Evolutionary conservation across 441 rosid species (phyloP).

Genomic region (Flueggea neowawraea): DNA sequence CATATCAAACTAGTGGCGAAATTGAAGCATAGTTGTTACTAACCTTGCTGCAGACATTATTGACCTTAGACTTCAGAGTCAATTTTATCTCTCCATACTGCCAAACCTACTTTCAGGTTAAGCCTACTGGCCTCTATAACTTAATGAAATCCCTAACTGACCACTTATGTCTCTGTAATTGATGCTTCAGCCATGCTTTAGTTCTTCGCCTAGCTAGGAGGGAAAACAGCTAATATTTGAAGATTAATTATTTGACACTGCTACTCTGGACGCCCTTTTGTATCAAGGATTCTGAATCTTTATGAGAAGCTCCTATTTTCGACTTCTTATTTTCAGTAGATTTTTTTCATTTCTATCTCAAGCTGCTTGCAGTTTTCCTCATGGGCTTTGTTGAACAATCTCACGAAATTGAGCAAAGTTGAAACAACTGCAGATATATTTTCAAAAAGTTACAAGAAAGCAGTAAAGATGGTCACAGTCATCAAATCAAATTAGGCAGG

Average conservation of each 20-base stretch:
- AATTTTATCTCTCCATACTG: not conserved
- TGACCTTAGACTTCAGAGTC: not conserved
- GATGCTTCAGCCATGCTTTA: not conserved
- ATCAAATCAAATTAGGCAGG: no score
- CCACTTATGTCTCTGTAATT: not conserved
- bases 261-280: conserved; percentile 18
- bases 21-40: not conserved
- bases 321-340: conserved; percentile 44
- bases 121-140: not conserved
- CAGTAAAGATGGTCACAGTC: not conserved
- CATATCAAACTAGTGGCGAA: not conserved
- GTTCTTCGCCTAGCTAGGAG: not conserved
- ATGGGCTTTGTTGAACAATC: conserved; percentile 73
- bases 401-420: conserved; percentile 71
- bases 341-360: conserved; percentile 69
- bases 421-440: conserved; percentile 55
- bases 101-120: not conserved
- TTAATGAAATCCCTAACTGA: not conserved
- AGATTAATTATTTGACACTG: conserved; percentile 15
- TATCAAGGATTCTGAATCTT: conserved; percentile 25
- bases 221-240: conserved; percentile 5
- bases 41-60: not conserved
- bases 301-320: conserved; percentile 30
- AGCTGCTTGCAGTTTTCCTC: conserved; percentile 75
- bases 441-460: not conserved